phyloP scores from a whole-genome alignment of 1,139 yeast genomes.

The Arxiozyma heterogenica region DNA sequence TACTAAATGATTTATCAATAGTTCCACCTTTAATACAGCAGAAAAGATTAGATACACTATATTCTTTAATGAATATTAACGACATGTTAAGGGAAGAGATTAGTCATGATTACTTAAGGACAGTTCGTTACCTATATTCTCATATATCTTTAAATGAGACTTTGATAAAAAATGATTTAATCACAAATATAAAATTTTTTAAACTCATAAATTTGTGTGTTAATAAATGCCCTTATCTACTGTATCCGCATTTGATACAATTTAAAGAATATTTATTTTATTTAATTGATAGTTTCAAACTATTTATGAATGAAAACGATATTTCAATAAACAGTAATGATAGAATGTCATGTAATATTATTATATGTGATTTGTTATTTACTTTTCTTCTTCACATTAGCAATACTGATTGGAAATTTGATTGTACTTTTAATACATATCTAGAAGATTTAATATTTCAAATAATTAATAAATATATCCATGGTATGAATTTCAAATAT shows the following conservation, averaged over 20 bases:
- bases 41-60: conserved; percentile 20
- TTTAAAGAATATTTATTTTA: conserved; percentile 7
- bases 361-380: conserved; percentile 4
- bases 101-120: conserved; percentile 10
- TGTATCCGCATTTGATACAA: conserved; percentile 9
- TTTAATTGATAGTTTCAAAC: background rate
- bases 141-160: conserved; percentile 10
- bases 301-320: background rate
- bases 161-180: conserved; percentile 10
- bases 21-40: conserved; percentile 7
- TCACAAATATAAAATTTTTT: conserved; percentile 14
- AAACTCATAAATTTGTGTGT: conserved; percentile 17
- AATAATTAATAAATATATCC: conserved; percentile 14
- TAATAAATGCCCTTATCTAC: conserved; percentile 9
- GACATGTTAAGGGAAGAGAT: conserved; percentile 15
- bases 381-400: conserved; percentile 2
- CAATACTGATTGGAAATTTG: conserved; percentile 2
- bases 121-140: conserved; percentile 11
- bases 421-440: conserved; percentile 1
- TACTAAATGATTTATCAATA: conserved; percentile 7
- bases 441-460: conserved; percentile 11
- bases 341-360: background rate
- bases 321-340: background rate
- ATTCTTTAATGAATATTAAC: conserved; percentile 19
- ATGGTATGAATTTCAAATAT: conserved; percentile 19